Evolutionary conservation across 306 rosid genomes (phyloP), one percentile per base, ranked within the genome.

Genomic region (Gastrolobium villosum): DNA sequence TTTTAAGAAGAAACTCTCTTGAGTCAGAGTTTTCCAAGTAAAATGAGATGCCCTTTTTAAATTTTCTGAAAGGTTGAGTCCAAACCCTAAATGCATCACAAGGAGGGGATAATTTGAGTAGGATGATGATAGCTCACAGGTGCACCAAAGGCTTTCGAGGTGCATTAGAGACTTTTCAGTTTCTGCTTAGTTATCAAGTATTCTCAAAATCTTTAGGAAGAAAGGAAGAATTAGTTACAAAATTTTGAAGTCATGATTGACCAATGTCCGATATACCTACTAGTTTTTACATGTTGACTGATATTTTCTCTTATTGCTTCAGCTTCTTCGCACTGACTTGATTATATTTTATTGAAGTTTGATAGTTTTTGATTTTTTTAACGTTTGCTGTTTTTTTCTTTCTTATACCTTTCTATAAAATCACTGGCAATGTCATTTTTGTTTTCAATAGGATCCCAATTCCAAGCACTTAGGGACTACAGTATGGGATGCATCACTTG

Each of bases 401-500:
- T 40, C 54, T 54, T 34, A 11, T 11, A 13, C 80, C 48, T 82
- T 50, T 66, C 11, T 70, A 44, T 59, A n/a, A 61, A 34, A 52
- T 81, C 26, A 52, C 61, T 86, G 74, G 84, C 72, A 3, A 43
- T 64, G 79, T 60, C 49, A 11, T 50, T 34, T 66, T 72, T 65
- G 37, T 76, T 79, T 49, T 74, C 30, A n/a, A 57, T 82, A 94
- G 99, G 97, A 92, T 83, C 99, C 97, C 28, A 94, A 94, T 82
- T 91, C 99, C 57, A 92, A 92, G 88, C 97, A 94, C 87, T 79
- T 90, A 62, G 99, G 97, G 77, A 94, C 99, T 55, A 94, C 99
- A 1, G 95, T 94, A 37, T 94, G 99, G 99, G 97, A 94, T 83
- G 97, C 99, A 28, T 94, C 99, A 81, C 92, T 94, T 73, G 99